phyloP scores from a whole-genome alignment of 2,329 filamentous ascomycete genomes.

The Endothia cerciana region DNA sequence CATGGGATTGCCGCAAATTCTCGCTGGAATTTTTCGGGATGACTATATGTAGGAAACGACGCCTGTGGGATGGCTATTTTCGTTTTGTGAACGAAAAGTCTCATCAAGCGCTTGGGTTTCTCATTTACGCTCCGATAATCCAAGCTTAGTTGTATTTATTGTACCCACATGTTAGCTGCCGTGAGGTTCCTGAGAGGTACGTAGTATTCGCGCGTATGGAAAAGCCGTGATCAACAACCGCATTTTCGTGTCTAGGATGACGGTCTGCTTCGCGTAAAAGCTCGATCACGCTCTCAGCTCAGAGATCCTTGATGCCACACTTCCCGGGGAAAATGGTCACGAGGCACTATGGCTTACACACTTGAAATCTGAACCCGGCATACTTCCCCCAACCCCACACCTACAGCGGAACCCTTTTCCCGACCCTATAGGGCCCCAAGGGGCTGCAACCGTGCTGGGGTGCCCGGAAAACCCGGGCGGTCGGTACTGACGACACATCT shows the following conservation, averaged over 20 bases:
- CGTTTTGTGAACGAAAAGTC: neutral
- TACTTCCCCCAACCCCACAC: neutral
- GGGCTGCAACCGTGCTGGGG: neutral
- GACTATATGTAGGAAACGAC: neutral
- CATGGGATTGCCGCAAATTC: neutral
- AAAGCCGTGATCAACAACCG: neutral
- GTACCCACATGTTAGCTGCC: neutral
- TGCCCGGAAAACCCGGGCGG: neutral
- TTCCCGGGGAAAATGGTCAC: neutral
- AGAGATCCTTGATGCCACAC: neutral
- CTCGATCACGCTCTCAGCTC: neutral
- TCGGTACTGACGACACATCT: neutral
- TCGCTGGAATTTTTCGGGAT: neutral
- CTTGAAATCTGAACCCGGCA: neutral
- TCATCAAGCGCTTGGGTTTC: neutral
- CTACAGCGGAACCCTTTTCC: neutral
- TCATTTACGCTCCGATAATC: neutral
- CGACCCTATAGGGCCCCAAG: neutral
- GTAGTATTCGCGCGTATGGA: neutral
- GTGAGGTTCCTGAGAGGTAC: neutral
- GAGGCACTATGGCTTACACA: neutral
- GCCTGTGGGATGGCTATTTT: neutral
- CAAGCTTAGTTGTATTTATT: neutral
- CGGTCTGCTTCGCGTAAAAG: neutral
- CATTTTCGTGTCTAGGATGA: too few species aligned